These are phyloP conservation scores for Papiliotrema nemorosa DNA, from an alignment of 1,284 basidiomycete species.

Conservation along the genomic window DNA sequence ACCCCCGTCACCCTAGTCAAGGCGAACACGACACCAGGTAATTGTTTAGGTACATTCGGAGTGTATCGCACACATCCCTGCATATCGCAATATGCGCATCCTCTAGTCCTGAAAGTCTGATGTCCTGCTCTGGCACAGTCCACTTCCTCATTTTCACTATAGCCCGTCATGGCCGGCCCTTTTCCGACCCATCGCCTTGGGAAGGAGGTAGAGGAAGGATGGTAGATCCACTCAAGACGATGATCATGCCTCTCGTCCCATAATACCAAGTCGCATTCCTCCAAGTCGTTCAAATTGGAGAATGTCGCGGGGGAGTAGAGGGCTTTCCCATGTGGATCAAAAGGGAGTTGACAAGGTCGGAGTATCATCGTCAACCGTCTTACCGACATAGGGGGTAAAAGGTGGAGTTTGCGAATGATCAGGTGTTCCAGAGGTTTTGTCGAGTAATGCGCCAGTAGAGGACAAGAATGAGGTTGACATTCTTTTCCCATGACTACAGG, in stretches of 20 bases:
- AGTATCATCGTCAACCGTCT: not conserved
- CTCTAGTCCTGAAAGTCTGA: not conserved
- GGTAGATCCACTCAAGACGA: not conserved
- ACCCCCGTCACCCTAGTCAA: not conserved
- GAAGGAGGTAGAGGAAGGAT: not conserved
- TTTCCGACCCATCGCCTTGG: not conserved
- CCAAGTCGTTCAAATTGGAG: not conserved
- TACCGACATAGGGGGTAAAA: not conserved
- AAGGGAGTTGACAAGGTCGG: constrained; percentile 2
- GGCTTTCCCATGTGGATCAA: not conserved
- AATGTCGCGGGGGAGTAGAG: not conserved
- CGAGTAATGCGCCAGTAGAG: not conserved
- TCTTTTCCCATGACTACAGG: not conserved
- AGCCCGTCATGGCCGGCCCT: not conserved
- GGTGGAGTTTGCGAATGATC: not conserved
- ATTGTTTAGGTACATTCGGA: not conserved
- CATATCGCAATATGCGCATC: not conserved
- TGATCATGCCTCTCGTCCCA: not conserved
- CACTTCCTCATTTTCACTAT: not conserved
- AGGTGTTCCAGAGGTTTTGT: not conserved
- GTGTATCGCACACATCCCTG: not conserved
- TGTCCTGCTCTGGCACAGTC: not conserved
- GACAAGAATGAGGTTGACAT: not conserved
- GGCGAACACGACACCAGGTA: not conserved
- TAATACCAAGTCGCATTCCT: not conserved